These are phyloP conservation scores for Scutellaria baicalensis DNA, from an alignment of 257 asterid species.

Conservation along the genomic window DNA sequence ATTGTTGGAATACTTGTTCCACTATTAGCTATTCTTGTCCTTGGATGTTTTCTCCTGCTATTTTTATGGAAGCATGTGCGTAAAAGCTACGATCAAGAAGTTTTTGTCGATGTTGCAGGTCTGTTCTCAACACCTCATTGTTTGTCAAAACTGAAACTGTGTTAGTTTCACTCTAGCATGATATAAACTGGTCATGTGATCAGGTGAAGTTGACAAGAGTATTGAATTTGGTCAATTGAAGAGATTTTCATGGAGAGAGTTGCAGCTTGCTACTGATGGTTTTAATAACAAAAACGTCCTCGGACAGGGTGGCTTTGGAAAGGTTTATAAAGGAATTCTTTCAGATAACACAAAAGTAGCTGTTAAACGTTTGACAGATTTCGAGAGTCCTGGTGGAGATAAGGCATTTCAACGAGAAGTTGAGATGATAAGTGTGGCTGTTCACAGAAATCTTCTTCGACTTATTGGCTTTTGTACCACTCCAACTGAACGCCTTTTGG, in stretches of 20 bases:
- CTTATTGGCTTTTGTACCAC: conserved; percentile 91
- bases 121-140: neutral
- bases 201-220: conserved; percentile 78
- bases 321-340: conserved; percentile 80
- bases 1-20: conserved; percentile 60
- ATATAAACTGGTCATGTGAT: neutral
- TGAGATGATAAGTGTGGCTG: conserved; percentile 96
- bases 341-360: conserved; percentile 74
- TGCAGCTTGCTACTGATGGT: conserved; percentile 72
- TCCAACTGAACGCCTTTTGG: conserved; percentile 78
- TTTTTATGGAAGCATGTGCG: conserved; percentile 43
- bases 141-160: too few relatives aligned
- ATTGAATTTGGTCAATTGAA: conserved; percentile 84
- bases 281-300: conserved; percentile 74
- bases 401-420: conserved; percentile 88
- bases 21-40: conserved; percentile 41
- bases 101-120: conserved; percentile 88
- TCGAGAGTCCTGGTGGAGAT: conserved; percentile 87
- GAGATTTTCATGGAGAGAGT: conserved; percentile 88
- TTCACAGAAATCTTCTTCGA: conserved; percentile 72
- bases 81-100: conserved; percentile 48
- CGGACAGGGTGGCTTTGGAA: conserved; percentile 95
- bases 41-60: conserved; percentile 42
- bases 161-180: conserved; percentile 4
- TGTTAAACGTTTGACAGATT: conserved; percentile 79